Percentiles rank a stretch among this genome's conserved stretches.
Evolutionary conservation across 768 basidiomycete species (phyloP).

Genomic region (Pleurotus platypus): DNA sequence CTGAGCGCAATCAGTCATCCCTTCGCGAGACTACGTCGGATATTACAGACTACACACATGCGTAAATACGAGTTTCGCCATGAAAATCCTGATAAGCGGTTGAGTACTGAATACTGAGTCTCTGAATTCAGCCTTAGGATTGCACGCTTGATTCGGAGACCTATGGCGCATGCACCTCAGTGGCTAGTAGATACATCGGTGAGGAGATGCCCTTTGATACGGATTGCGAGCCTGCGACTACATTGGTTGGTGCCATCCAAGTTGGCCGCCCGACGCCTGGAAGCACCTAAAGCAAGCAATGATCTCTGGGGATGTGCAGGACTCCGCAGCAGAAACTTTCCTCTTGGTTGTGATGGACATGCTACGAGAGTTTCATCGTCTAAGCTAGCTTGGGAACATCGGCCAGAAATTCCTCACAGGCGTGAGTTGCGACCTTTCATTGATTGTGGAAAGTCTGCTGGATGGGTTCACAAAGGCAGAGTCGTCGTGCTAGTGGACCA

Average conservation of each 20-base stretch:
- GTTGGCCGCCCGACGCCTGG: slow-evolving; percentile 22
- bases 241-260: slow-evolving; percentile 50
- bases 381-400: slow-evolving; percentile 44
- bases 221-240: slow-evolving; percentile 69
- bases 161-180: too few relatives aligned
- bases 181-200: slow-evolving; percentile 51
- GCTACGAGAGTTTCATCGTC: slow-evolving; percentile 67
- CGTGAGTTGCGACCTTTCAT: slow-evolving; percentile 48
- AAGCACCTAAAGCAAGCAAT: slow-evolving; percentile 29
- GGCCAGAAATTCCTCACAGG: slow-evolving; percentile 49
- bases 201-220: slow-evolving; percentile 53
- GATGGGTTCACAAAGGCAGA: slow-evolving; percentile 32
- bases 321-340: slow-evolving; percentile 62
- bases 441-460: slow-evolving; percentile 55
- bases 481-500: too few relatives aligned
- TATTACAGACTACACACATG: too few relatives aligned
- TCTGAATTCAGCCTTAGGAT: too few relatives aligned
- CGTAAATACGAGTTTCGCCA: too few relatives aligned
- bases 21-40: too few relatives aligned
- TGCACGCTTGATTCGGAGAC: too few relatives aligned
- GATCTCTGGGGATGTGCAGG: slow-evolving; percentile 70
- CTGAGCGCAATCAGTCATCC: too few relatives aligned
- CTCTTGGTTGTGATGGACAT: slow-evolving; percentile 56
- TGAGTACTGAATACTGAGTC: too few relatives aligned
- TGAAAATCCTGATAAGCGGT: too few relatives aligned